Evolutionary conservation across 768 basidiomycete species (phyloP), one percentile per base, ranked within the genome.

Genomic region (Cubamyces sp.): DNA sequence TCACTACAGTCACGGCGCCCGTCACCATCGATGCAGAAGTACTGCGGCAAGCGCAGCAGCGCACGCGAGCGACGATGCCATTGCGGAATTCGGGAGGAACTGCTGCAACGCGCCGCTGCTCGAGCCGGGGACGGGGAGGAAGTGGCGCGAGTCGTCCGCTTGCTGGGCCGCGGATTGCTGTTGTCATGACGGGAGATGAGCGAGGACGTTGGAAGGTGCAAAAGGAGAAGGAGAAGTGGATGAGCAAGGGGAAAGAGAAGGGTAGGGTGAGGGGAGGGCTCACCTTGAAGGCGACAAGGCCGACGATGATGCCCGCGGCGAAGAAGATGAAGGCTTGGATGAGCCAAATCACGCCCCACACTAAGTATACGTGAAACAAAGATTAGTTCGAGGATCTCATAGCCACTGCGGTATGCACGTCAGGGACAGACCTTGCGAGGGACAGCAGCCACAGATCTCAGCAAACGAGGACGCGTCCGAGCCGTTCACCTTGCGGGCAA

Each of bases 271-370:
- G 39, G 19, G 40, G 19, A 8, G 60, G 14, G 66, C 73, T 3
- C 66, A 90, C 91, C 81, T 94, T 95, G 82, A 94, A 95, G 1
- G 83, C 85, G 25, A 84, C 86, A 3, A 94, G 71, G 19, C 94
- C 92, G 23, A 94, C 86, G 21, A 96, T 76, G 54, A 96, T 74
- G 0, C 91, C 92, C 2, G 82, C 74, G 7, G 83, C 87, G 68
- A 96, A 93, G 77, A 90, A 94, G 8, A 81, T 63, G 57, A 91
- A 81, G 0, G 92, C 88, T 30, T 86, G 73, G 66, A 95, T 73
- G 40, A 94, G 83, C 94, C 94, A 96, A 52, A 96, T 81, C 55
- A 94, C 84, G 37, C 94, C 94, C 93, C 92, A 94, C 0, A 91
- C 92, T 92, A 62, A 41, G 37, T 5, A 34, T 34, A 9, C 34